These are phyloP conservation scores for Mycena galopus DNA, from an alignment of 768 basidiomycete genomes.

Conservation along the genomic window DNA sequence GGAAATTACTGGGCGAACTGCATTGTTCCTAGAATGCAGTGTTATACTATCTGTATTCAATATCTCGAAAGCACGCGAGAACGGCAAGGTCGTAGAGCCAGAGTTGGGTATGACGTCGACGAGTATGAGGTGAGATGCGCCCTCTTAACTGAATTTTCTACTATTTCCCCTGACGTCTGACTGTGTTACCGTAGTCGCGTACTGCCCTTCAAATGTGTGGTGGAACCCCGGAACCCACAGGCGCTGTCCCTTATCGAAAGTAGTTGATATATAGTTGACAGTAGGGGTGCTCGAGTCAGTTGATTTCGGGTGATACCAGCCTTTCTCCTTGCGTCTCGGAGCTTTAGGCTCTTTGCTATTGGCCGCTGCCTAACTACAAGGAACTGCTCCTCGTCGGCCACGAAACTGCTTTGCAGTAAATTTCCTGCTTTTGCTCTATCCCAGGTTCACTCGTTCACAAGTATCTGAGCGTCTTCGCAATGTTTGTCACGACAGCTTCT, in stretches of 20 bases:
- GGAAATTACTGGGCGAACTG: conserved; percentile 18
- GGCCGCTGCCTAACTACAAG: no score
- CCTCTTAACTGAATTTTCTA: not conserved
- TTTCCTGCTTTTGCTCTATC: no score
- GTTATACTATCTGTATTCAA: no score
- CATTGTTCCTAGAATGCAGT: conserved; percentile 19
- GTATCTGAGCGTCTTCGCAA: no score
- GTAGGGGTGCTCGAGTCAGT: no score
- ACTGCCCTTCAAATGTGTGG: conserved; percentile 23
- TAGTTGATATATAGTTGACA: not conserved
- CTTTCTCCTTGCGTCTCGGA: no score
- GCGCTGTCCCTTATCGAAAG: conserved; percentile 9
- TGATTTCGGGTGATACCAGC: no score
- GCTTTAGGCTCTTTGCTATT: no score
- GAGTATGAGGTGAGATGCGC: conserved; percentile 14
- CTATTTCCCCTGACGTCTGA: not conserved
- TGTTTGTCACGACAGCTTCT: no score
- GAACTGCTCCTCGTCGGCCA: no score
- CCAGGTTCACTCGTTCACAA: no score
- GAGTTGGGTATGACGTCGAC: conserved; percentile 10
- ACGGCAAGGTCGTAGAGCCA: not conserved
- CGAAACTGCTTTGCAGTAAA: no score
- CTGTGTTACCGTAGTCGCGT: not conserved
- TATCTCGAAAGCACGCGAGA: conserved; percentile 21
- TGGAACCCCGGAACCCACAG: conserved; percentile 11